phyloP scores from a whole-genome alignment of 2,329 filamentous ascomycete species.

The Botrytis galanthina region DNA sequence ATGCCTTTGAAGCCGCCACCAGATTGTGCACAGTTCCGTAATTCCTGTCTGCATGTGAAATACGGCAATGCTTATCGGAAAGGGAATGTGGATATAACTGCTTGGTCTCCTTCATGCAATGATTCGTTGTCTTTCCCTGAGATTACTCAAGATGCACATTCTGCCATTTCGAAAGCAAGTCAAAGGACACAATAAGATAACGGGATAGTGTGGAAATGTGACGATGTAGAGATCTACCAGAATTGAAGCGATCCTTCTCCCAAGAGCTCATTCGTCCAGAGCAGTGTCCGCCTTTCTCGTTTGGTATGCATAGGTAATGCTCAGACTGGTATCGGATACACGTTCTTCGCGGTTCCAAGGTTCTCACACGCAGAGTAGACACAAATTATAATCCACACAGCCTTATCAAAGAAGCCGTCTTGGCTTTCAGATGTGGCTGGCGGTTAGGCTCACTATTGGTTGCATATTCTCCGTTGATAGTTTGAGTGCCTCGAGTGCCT shows the following conservation, averaged over 20 bases:
- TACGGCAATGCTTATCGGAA: slow-evolving; percentile 8
- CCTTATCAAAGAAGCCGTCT: slow-evolving; percentile 11
- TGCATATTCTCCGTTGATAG: background rate
- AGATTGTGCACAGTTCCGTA: slow-evolving; percentile 1
- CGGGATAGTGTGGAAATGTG: background rate
- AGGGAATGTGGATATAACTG: slow-evolving; percentile 15
- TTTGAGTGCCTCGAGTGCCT: background rate
- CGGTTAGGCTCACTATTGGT: background rate
- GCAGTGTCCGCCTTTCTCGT: background rate
- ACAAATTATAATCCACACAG: background rate
- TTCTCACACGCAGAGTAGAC: background rate
- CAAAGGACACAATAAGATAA: background rate
- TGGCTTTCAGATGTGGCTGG: slow-evolving; percentile 1
- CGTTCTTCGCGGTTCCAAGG: background rate
- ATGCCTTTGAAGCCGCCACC: background rate
- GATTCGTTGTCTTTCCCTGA: background rate
- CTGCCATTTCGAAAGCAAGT: background rate
- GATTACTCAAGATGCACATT: background rate
- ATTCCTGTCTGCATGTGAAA: background rate
- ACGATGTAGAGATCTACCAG: background rate
- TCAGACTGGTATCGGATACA: background rate
- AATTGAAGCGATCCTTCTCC: background rate
- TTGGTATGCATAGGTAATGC: background rate
- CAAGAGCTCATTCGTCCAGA: background rate
- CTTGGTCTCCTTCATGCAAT: slow-evolving; percentile 14